These are phyloP conservation scores for Cystobasidium slooffiae DNA, from an alignment of 1,284 basidiomycete species.

Conservation along the genomic window DNA sequence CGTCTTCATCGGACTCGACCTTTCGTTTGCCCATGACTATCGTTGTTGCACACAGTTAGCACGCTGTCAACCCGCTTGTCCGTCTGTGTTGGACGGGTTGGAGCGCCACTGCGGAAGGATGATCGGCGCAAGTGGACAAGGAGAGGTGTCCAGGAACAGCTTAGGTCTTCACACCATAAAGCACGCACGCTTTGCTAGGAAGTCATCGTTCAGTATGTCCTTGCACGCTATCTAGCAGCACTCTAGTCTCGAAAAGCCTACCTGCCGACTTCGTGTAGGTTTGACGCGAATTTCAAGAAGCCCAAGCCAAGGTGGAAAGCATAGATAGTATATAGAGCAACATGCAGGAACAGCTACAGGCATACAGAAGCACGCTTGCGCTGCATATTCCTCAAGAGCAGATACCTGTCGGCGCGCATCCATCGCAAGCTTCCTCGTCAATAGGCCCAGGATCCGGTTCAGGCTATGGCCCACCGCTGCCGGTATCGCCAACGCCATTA, in stretches of 20 bases:
- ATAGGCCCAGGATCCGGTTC: conserved; percentile 14
- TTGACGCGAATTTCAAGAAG: conserved; percentile 1
- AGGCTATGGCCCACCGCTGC: conserved; percentile 51
- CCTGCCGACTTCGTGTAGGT: background rate
- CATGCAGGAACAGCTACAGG: conserved; percentile 27
- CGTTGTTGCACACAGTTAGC: background rate
- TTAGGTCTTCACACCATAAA: too few species aligned
- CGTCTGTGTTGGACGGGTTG: background rate
- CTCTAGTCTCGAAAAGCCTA: too few species aligned
- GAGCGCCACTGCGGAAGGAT: too few species aligned
- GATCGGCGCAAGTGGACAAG: too few species aligned
- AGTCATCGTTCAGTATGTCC: too few species aligned
- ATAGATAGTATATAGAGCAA: background rate
- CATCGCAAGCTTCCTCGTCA: conserved; percentile 5
- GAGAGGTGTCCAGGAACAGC: too few species aligned
- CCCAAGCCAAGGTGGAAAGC: background rate
- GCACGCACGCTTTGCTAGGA: too few species aligned
- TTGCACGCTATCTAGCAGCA: too few species aligned
- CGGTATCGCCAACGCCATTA: conserved; percentile 49
- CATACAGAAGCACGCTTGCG: conserved; percentile 42
- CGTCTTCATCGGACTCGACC: background rate
- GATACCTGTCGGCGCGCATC: conserved; percentile 22
- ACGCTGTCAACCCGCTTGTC: background rate
- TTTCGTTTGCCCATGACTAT: conserved; percentile 11
- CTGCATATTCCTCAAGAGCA: conserved; percentile 39